Percentiles rank a stretch among this genome's conserved stretches.
Evolutionary conservation across 495 filamentous ascomycete species (phyloP).

Genomic region (Aspergillus sparsus): DNA sequence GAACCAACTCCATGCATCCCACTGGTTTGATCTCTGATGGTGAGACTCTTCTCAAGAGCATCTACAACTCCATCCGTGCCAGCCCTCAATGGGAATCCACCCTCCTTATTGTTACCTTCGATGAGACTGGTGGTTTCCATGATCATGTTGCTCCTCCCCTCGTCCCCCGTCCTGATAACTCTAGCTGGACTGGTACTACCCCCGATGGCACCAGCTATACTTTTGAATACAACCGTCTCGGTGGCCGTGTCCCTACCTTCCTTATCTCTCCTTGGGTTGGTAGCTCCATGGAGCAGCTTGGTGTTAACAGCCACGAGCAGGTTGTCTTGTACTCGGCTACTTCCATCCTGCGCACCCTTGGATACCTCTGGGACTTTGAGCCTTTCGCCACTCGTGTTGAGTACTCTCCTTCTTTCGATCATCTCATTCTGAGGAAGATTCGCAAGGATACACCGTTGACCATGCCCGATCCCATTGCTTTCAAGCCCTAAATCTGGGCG

Average conservation of each 20-base stretch:
- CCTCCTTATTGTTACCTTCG: constrained; percentile 53
- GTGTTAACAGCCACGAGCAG: constrained; percentile 34
- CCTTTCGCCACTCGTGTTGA: constrained; percentile 44
- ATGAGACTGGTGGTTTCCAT: constrained; percentile 53
- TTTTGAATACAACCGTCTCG: constrained; percentile 49
- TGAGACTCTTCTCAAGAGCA: constrained; percentile 49
- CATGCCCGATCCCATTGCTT: constrained; percentile 22
- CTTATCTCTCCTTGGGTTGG: constrained; percentile 51
- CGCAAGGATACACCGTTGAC: constrained; percentile 29
- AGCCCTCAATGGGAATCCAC: constrained; percentile 49
- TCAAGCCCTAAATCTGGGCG: constrained; percentile 7
- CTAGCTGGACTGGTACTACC: constrained; percentile 46
- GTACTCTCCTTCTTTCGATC: constrained; percentile 43
- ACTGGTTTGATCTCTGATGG: constrained; percentile 46
- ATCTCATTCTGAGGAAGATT: constrained; percentile 31
- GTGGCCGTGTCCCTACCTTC: constrained; percentile 51
- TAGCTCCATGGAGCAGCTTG: constrained; percentile 47
- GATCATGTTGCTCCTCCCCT: constrained; percentile 52
- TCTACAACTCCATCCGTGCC: constrained; percentile 51
- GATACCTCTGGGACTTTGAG: constrained; percentile 49
- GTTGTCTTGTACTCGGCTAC: constrained; percentile 41
- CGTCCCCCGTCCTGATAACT: constrained; percentile 39
- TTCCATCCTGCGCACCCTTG: constrained; percentile 44
- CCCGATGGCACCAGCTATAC: constrained; percentile 44
- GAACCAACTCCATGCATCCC: constrained; percentile 52